Evolutionary conservation across 148 eudicot species (phyloP).

Genomic region (Camellia japonica): DNA sequence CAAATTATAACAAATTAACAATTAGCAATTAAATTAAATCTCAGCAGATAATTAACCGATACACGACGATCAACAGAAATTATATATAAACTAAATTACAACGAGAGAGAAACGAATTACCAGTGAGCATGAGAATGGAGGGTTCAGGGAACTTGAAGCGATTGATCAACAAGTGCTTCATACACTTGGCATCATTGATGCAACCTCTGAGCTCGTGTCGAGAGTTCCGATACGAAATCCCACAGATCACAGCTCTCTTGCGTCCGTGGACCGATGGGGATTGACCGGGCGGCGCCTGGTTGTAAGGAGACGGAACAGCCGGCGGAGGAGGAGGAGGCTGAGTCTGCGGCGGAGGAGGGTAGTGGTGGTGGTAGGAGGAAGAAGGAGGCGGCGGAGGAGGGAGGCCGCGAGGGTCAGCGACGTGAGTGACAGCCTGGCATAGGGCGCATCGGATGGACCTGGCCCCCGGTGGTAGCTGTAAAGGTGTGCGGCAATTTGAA

Average conservation of each 20-base stretch:
- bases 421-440: slow-evolving; percentile 34
- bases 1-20: not conserved
- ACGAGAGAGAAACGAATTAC: slow-evolving; percentile 17
- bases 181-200: slow-evolving; percentile 41
- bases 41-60: not conserved
- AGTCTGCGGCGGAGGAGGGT: not conserved
- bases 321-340: not conserved
- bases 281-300: slow-evolving; percentile 25
- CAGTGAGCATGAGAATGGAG: slow-evolving; percentile 50
- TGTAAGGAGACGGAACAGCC: slow-evolving; percentile 23
- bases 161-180: slow-evolving; percentile 35
- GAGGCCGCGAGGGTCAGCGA: slow-evolving; percentile 24
- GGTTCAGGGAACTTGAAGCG: slow-evolving; percentile 46
- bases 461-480: slow-evolving; percentile 36
- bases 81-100: not conserved
- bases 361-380: slow-evolving; percentile 3
- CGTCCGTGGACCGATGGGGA: slow-evolving; percentile 29
- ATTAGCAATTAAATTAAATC: slow-evolving; percentile 10
- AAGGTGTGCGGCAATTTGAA: slow-evolving; percentile 35
- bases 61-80: not conserved
- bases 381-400: slow-evolving; percentile 1
- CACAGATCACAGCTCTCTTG: slow-evolving; percentile 42
- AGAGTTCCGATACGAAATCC: slow-evolving; percentile 32
- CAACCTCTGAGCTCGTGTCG: slow-evolving; percentile 43
- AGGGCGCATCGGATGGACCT: slow-evolving; percentile 36